These are phyloP conservation scores for Podospora australis DNA, from an alignment of 495 filamentous ascomycete genomes.

Conservation along the genomic window DNA sequence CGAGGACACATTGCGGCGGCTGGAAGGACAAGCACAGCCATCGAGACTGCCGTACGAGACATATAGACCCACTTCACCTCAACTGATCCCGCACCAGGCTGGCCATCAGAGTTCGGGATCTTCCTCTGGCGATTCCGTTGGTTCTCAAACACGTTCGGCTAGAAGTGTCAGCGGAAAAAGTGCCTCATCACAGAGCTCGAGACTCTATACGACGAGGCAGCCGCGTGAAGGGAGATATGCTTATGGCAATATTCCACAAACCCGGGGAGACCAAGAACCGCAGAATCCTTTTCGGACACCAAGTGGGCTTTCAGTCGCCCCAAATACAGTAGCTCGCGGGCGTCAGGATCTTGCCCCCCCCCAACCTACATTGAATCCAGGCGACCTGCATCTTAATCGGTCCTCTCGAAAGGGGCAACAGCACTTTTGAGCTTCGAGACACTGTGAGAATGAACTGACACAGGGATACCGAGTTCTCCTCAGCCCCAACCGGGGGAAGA, in stretches of 20 bases:
- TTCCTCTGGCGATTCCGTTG: slow-evolving; percentile 31
- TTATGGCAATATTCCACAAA: too few species aligned
- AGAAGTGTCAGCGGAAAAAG: slow-evolving; percentile 18
- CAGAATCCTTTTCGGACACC: slow-evolving; percentile 28
- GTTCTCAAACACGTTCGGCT: slow-evolving; percentile 21
- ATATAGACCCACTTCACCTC: slow-evolving; percentile 17
- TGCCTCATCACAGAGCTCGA: slow-evolving; percentile 21
- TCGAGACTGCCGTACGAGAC: slow-evolving; percentile 14
- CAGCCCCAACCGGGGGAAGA: too few species aligned
- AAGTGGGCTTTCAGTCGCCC: slow-evolving; percentile 12
- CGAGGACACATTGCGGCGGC: slow-evolving; percentile 29
- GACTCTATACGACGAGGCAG: slow-evolving; percentile 13
- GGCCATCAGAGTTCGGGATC: slow-evolving; percentile 27
- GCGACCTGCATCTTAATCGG: slow-evolving; percentile 41
- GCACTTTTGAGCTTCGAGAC: slow-evolving; percentile 57
- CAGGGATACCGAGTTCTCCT: too few species aligned
- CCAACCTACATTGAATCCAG: slow-evolving; percentile 29
- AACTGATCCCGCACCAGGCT: slow-evolving; percentile 10
- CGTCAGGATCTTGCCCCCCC: too few species aligned
- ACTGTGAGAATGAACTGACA: too few species aligned
- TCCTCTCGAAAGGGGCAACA: slow-evolving; percentile 50
- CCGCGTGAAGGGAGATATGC: slow-evolving; percentile 2
- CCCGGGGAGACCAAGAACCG: slow-evolving; percentile 11
- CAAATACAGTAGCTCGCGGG: neutral
- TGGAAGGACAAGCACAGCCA: slow-evolving; percentile 28